phyloP scores from a whole-genome alignment of 805 yeast species.

The Wickerhamiella parazyma region DNA sequence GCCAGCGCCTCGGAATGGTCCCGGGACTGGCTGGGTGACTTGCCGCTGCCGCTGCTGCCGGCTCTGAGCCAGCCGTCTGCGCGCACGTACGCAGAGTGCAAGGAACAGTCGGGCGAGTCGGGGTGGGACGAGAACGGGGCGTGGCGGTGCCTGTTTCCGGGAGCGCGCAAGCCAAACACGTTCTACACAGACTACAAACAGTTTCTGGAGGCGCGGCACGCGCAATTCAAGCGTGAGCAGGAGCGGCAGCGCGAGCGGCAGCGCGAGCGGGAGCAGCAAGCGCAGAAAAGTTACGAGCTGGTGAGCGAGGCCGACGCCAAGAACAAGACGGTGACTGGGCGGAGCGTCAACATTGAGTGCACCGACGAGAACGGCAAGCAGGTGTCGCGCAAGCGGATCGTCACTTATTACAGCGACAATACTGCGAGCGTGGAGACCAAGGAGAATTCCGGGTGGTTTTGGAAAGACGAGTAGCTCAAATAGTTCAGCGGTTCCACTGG shows the following conservation, averaged over 20 bases:
- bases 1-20: background rate
- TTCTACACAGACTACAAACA: constrained; percentile 49
- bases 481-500: background rate
- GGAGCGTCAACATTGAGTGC: constrained; percentile 17
- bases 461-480: constrained; percentile 17
- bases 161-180: constrained; percentile 16
- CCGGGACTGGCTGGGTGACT: background rate
- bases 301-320: constrained; percentile 1
- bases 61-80: constrained; percentile 1
- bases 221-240: constrained; percentile 31
- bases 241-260: too few species aligned
- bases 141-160: constrained; percentile 86
- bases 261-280: constrained; percentile 6
- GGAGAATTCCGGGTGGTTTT: constrained; percentile 21
- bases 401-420: constrained; percentile 25
- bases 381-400: constrained; percentile 21
- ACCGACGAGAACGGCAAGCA: constrained; percentile 22
- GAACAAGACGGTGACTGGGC: constrained; percentile 13
- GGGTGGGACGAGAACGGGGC: constrained; percentile 76
- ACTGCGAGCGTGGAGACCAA: constrained; percentile 16
- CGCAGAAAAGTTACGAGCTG: background rate
- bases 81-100: constrained; percentile 44
- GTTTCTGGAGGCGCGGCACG: constrained; percentile 52
- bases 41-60: too few species aligned
- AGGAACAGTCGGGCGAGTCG: constrained; percentile 49